phyloP scores from a whole-genome alignment of 2,329 filamentous ascomycete genomes.

The Penicillium sp. region DNA sequence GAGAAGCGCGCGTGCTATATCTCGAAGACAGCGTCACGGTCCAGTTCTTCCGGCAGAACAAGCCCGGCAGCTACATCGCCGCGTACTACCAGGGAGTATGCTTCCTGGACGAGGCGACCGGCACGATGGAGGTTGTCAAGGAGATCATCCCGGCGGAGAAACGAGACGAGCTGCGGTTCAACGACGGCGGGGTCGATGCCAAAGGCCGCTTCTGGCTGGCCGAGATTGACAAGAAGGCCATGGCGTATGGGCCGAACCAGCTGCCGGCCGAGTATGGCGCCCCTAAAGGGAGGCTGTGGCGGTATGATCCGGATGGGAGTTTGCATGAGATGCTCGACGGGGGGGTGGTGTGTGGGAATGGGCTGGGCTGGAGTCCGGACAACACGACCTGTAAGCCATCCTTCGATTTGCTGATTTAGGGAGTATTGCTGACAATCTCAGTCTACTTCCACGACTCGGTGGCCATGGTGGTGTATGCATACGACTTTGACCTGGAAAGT shows the following conservation, averaged over 20 bases:
- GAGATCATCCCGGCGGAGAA: slow-evolving; percentile 33
- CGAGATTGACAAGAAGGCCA: slow-evolving; percentile 34
- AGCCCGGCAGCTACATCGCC: slow-evolving; percentile 36
- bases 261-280: slow-evolving; percentile 27
- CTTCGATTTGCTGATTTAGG: background rate
- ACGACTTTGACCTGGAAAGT: slow-evolving; percentile 31
- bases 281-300: slow-evolving; percentile 23
- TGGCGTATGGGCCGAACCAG: slow-evolving; percentile 28
- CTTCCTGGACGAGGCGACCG: slow-evolving; percentile 34
- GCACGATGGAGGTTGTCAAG: slow-evolving; percentile 32
- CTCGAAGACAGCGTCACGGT: slow-evolving; percentile 36
- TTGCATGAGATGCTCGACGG: slow-evolving; percentile 30
- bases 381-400: slow-evolving; percentile 28
- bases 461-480: slow-evolving; percentile 27
- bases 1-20: slow-evolving; percentile 24
- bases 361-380: slow-evolving; percentile 35
- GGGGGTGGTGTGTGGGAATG: slow-evolving; percentile 35
- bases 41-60: slow-evolving; percentile 28
- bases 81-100: slow-evolving; percentile 39
- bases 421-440: slow-evolving; percentile 6
- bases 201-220: slow-evolving; percentile 34
- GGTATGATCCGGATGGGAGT: slow-evolving; percentile 23
- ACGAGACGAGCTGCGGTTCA: slow-evolving; percentile 29
- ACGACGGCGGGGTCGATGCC: slow-evolving; percentile 35
- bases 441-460: slow-evolving; percentile 36